A percentile compares a stretch with the other conserved stretches of the same genome.
Conservation (phyloP, 2,329 filamentous ascomycete genomes). For the Apiospora pterosperma region DNA sequence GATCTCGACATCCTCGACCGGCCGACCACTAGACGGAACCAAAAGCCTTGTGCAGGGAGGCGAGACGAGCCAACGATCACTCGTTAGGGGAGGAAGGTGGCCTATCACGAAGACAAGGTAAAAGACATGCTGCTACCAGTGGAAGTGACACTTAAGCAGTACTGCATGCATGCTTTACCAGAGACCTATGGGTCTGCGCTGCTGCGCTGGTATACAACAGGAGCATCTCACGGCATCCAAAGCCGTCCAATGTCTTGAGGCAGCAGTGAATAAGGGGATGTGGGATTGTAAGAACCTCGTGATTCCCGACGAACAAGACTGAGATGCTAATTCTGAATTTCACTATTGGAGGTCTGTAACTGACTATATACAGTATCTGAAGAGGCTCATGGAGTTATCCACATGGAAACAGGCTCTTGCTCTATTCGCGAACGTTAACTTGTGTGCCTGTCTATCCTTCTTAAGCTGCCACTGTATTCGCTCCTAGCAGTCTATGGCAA, state of each 20-base stretch:
- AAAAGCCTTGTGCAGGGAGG: no score
- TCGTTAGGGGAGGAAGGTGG: no score
- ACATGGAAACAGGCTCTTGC: not conserved
- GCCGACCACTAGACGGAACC: no score
- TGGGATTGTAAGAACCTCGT: not conserved
- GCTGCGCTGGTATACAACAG: not conserved
- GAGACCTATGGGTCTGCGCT: not conserved
- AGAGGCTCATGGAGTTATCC: not conserved
- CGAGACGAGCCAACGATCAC: no score
- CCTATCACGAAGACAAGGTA: no score
- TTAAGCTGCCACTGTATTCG: not conserved
- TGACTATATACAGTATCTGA: not conserved
- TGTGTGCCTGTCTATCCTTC: not conserved
- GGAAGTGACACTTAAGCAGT: not conserved
- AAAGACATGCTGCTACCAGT: not conserved
- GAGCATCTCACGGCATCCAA: not conserved
- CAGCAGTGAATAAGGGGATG: not conserved
- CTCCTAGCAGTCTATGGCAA: not conserved
- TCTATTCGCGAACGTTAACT: not conserved
- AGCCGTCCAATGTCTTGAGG: not conserved
- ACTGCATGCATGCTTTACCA: not conserved
- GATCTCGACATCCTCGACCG: no score
- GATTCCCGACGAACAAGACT: not conserved
- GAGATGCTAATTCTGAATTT: not conserved
- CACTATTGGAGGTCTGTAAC: not conserved